phyloP scores from a whole-genome alignment of 106 monocot genomes.

The Platanthera guangdongensis region DNA sequence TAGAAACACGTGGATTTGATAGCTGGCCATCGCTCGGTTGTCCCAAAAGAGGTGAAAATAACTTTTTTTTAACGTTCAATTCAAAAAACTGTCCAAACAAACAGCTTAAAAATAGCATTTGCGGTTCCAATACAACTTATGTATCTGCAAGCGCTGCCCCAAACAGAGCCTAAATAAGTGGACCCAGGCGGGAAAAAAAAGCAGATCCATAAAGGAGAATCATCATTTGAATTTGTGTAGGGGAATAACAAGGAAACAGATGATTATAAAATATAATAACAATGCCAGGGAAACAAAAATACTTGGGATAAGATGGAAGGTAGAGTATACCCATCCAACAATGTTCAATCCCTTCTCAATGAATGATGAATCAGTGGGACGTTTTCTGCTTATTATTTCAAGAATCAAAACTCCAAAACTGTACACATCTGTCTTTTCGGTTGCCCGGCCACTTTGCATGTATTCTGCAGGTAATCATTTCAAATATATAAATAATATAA shows the following conservation, averaged over 20 bases:
- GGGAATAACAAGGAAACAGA: background rate
- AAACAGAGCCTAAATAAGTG: no score
- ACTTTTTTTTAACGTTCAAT: no score
- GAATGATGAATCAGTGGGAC: constrained; percentile 92
- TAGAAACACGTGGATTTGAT: no score
- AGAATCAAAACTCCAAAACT: constrained; percentile 96
- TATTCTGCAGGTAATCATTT: constrained; percentile 55
- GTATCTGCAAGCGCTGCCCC: no score
- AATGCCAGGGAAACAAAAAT: background rate
- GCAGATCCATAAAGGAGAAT: background rate
- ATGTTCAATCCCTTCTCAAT: constrained; percentile 96
- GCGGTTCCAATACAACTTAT: no score
- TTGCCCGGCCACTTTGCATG: constrained; percentile 97
- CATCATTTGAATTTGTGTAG: background rate
- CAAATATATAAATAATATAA: background rate
- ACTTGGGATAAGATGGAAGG: background rate
- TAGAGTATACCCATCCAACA: constrained; percentile 82
- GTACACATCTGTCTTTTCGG: constrained; percentile 95
- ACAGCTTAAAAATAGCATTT: no score
- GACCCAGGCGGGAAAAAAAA: no score
- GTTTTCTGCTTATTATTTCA: constrained; percentile 88
- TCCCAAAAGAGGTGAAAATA: no score
- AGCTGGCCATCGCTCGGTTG: no score
- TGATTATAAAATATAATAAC: background rate
- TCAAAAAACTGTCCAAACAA: no score